Evolutionary conservation across 1,284 basidiomycete species (phyloP).

Genomic region (Xerocomus minutiporus): DNA sequence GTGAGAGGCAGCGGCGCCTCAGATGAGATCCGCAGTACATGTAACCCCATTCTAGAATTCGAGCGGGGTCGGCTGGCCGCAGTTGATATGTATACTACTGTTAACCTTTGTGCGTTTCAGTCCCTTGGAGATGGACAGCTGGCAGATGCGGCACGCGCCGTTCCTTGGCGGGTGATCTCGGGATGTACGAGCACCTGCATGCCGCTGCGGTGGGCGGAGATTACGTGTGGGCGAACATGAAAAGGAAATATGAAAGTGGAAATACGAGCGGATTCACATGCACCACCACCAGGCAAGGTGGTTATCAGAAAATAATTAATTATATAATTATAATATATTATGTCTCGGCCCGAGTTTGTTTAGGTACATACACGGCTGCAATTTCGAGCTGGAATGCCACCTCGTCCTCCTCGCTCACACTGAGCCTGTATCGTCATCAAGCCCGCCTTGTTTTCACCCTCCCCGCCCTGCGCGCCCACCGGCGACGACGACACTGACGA

Average conservation of each 20-base stretch:
- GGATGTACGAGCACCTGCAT: background rate
- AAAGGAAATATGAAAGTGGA: background rate
- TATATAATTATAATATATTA: background rate
- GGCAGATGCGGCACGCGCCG: background rate
- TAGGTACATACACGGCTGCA: slow-evolving; percentile 9
- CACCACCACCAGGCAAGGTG: background rate
- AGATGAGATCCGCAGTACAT: slow-evolving; percentile 13
- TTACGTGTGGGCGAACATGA: background rate
- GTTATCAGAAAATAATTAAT: background rate
- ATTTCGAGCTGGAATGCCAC: slow-evolving; percentile 20
- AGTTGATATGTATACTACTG: too few species aligned
- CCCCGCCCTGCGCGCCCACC: background rate
- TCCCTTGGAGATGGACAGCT: background rate
- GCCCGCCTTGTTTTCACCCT: slow-evolving; percentile 12
- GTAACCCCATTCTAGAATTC: background rate
- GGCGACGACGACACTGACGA: background rate
- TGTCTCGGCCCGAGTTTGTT: slow-evolving; percentile 17
- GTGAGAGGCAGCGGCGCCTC: slow-evolving; percentile 13
- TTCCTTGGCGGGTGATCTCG: background rate
- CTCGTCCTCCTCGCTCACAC: slow-evolving; percentile 8
- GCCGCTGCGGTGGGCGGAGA: background rate
- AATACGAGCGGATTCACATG: background rate
- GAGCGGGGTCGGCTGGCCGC: background rate
- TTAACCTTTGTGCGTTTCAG: background rate
- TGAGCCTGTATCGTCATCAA: slow-evolving; percentile 10